Percentiles rank a stretch among this genome's conserved stretches.
Conservation (phyloP, 495 filamentous ascomycete genomes). For the Cryomyces minteri region DNA sequence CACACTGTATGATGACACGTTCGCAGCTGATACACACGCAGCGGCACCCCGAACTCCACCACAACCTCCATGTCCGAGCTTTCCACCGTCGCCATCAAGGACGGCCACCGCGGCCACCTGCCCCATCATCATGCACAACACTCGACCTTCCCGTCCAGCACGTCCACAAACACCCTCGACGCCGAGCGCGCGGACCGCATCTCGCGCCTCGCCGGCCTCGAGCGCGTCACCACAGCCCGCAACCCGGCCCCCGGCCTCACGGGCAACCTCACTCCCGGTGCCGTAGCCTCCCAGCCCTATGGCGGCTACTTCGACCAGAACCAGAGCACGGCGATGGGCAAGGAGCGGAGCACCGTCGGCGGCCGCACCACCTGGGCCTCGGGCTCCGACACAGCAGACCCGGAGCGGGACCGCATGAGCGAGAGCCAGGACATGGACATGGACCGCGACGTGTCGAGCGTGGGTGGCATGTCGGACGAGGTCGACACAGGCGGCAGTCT, state of each 20-base stretch:
- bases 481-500: conserved; percentile 34
- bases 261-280: conserved; percentile 11
- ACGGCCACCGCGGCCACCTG: conserved; percentile 65
- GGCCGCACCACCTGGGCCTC: conserved; percentile 60
- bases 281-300: conserved; percentile 11
- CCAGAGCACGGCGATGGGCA: conserved; percentile 10
- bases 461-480: conserved; percentile 67
- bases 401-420: conserved; percentile 28
- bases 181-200: conserved; percentile 89
- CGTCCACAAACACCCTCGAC: conserved; percentile 47
- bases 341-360: conserved; percentile 65
- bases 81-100: conserved; percentile 85
- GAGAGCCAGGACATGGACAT: conserved; percentile 23
- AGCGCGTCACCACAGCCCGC: conserved; percentile 54
- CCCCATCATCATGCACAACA: conserved; percentile 24
- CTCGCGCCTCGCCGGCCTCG: conserved; percentile 72
- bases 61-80: conserved; percentile 73
- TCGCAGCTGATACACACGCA: conserved; percentile 17
- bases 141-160: conserved; percentile 29
- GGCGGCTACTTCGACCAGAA: conserved; percentile 8
- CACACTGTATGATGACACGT: neutral
- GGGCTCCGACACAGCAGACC: conserved; percentile 41
- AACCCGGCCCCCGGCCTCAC: conserved; percentile 7
- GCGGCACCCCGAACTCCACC: conserved; percentile 79
- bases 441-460: conserved; percentile 29